Evolutionary conservation across 441 rosid species (phyloP).

Genomic region (Erodium texanum): DNA sequence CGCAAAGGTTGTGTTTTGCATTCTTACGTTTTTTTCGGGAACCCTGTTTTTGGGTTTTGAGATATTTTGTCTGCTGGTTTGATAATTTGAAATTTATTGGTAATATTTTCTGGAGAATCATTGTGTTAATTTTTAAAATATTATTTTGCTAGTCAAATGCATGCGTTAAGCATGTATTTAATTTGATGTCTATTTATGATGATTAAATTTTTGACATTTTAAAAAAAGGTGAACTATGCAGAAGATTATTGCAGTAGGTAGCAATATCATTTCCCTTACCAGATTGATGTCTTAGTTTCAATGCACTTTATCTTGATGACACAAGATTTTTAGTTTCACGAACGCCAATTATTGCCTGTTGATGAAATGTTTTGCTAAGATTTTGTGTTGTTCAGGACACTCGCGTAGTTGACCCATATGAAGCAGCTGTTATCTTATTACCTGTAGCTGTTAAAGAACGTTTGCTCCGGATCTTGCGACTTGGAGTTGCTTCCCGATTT

Average conservation of each 20-base stretch:
- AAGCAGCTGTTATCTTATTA: constrained; percentile 13
- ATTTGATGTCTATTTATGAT: not conserved
- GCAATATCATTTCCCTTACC: not conserved
- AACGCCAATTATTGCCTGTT: not conserved
- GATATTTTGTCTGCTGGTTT: not conserved
- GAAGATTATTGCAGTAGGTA: not conserved
- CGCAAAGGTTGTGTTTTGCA: constrained; percentile 2
- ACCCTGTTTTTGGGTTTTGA: not conserved
- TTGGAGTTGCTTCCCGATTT: constrained; percentile 9
- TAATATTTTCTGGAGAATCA: not conserved
- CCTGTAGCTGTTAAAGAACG: constrained; percentile 14
- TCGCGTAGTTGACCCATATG: not conserved
- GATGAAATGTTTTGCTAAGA: not conserved
- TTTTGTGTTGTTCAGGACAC: not conserved
- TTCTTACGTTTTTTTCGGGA: not conserved
- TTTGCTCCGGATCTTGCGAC: constrained; percentile 10
- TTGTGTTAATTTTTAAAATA: not conserved
- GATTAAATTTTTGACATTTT: not conserved
- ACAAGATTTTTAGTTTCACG: not conserved
- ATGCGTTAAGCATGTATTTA: not conserved
- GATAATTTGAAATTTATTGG: not conserved
- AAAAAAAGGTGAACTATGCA: not conserved
- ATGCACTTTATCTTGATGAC: not conserved
- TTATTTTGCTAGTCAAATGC: not conserved
- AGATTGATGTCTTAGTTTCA: not conserved